Base-by-base conservation (phyloP, 352 stramenopile species). In the Phytophthora kernoviae region DNA sequence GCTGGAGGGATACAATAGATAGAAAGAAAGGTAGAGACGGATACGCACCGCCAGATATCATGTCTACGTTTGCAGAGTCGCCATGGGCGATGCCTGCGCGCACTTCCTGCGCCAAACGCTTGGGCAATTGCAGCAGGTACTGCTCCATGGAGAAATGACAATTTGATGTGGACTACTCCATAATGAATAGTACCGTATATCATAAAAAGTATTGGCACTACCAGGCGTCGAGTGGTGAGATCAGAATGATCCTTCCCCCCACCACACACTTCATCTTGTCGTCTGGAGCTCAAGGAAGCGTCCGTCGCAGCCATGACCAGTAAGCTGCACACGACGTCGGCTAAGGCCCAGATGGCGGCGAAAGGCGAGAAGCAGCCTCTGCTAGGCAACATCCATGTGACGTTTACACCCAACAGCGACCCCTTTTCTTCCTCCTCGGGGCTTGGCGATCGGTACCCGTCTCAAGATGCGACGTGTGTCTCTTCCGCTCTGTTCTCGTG, bases 61-160 rank as follows among this genome's bases (percentile, higher is more conserved):
- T 85, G 49, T 96, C 78, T 15, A 96, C 77, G 32, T 91, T 76
- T 9, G 75, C 55, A 10, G 67, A 68, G 17, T 94, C 81, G 20
- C 73, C 76, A 47, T 75, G 79, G 40, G 73, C 75, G 51, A 94
- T 92, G 36, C 74, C 73, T 7, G 73, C 44, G 36, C 84, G 81
- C 58, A 96, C 73, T 48, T 96, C 83, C 49, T 79, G 65, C 66
- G 82, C 84, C 36, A 96, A 58, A 22, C 73, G 74, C 82, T 91
- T 92, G n/a, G 87, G 87, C 36, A 95, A 67, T 65, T 93, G 84
- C 50, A 96, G 77, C 68, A 96, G 50, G 65, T 91, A 96, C 62
- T 96, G 87, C 70, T 96, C 87, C 87, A 96, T 96, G 15, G 24
- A 30, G 24, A 30, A 3, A 30, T 30, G 3, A 30, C 3, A 30